These are phyloP conservation scores for Kwoniella shivajii DNA, from an alignment of 1,284 basidiomycete genomes.

Conservation along the genomic window DNA sequence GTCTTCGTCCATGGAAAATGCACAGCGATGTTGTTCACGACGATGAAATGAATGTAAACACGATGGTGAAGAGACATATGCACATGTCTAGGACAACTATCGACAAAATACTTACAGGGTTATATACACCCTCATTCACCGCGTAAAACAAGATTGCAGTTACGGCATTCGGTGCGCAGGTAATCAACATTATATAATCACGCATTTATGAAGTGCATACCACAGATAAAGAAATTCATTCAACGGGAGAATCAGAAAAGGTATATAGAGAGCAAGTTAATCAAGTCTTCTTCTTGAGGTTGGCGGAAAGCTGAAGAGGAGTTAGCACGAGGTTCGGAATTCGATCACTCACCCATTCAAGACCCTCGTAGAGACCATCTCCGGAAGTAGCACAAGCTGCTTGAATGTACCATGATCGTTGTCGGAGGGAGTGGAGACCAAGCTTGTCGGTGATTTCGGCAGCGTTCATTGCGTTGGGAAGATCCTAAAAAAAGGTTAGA, in stretches of 20 bases:
- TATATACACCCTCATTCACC: too few species aligned
- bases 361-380: constrained; percentile 98
- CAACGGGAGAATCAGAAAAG: background rate
- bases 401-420: constrained; percentile 99
- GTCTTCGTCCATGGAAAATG: too few species aligned
- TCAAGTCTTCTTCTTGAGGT: constrained; percentile 50
- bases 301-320: constrained; percentile 50
- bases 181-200: too few species aligned
- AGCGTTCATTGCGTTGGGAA: constrained; percentile 99
- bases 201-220: too few species aligned
- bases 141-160: too few species aligned
- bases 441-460: constrained; percentile 99
- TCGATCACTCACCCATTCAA: constrained; percentile 70
- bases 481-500: constrained; percentile 60
- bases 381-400: constrained; percentile 98
- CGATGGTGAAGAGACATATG: too few species aligned
- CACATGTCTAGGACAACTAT: too few species aligned
- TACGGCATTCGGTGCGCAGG: too few species aligned
- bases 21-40: too few species aligned
- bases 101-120: too few species aligned
- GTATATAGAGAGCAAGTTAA: background rate
- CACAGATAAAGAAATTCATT: background rate
- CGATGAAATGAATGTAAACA: too few species aligned
- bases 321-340: background rate
- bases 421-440: constrained; percentile 92